A percentile compares a stretch with the other conserved stretches of the same genome.
phyloP scores from a whole-genome alignment of 1,139 yeast genomes.

The Magnusiomyces suaveolens region DNA sequence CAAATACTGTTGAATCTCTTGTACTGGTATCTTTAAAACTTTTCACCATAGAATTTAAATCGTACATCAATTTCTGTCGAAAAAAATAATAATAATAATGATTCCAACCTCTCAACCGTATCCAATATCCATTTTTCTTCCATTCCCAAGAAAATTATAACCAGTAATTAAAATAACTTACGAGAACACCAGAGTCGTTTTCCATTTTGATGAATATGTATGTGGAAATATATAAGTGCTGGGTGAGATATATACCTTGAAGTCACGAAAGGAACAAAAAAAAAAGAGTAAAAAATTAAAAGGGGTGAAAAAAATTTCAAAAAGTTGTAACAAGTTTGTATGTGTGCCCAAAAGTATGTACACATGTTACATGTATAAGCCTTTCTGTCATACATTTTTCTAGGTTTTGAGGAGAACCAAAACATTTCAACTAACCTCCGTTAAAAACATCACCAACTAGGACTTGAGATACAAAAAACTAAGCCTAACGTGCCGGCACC shows the following conservation, averaged over 20 bases:
- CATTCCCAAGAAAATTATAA: not conserved
- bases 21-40: too few relatives aligned
- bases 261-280: not conserved
- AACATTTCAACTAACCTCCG: conserved; percentile 11
- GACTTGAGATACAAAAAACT: not conserved
- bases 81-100: too few relatives aligned
- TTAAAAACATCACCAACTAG: not conserved
- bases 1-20: too few relatives aligned
- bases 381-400: too few relatives aligned
- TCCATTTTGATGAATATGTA: conserved; percentile 58
- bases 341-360: not conserved
- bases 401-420: too few relatives aligned
- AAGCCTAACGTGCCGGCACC: not conserved
- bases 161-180: conserved; percentile 39
- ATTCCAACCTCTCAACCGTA: not conserved
- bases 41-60: too few relatives aligned
- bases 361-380: conserved; percentile 24
- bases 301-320: not conserved
- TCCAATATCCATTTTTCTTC: not conserved
- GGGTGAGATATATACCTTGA: not conserved
- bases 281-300: not conserved
- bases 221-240: not conserved
- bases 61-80: too few relatives aligned
- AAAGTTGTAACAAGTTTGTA: not conserved
- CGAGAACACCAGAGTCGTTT: conserved; percentile 99